Evolutionary conservation across 2,329 filamentous ascomycete species (phyloP).

Genomic region (Zalaria sp.): DNA sequence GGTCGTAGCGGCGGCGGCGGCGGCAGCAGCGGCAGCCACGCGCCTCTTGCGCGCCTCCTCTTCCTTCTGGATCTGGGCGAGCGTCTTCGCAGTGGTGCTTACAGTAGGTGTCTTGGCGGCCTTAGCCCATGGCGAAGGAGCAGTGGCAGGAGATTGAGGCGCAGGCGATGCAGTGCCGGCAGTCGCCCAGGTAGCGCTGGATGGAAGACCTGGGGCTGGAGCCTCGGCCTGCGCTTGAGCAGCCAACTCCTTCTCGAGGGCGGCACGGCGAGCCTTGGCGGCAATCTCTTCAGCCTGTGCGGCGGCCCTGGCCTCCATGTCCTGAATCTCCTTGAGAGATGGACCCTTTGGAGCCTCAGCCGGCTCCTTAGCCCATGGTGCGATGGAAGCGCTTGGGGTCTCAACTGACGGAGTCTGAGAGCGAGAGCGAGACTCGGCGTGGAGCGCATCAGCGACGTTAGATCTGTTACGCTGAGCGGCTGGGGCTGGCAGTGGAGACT

Average conservation of each 20-base stretch:
- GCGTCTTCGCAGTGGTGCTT: slow-evolving; percentile 59
- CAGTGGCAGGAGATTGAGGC: slow-evolving; percentile 34
- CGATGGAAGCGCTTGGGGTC: slow-evolving; percentile 56
- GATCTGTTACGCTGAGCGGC: slow-evolving; percentile 74
- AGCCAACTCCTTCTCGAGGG: slow-evolving; percentile 66
- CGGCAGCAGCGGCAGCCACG: slow-evolving; percentile 37
- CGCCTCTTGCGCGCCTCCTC: slow-evolving; percentile 83
- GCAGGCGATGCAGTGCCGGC: slow-evolving; percentile 58
- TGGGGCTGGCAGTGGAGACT: slow-evolving; percentile 74
- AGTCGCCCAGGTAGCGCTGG: slow-evolving; percentile 79
- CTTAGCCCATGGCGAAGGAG: slow-evolving; percentile 50
- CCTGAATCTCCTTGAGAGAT: slow-evolving; percentile 91
- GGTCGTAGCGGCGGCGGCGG: slow-evolving; percentile 24
- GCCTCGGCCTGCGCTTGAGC: slow-evolving; percentile 43
- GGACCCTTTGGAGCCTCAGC: slow-evolving; percentile 64
- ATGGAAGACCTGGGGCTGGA: slow-evolving; percentile 66
- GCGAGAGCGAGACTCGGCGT: slow-evolving; percentile 53
- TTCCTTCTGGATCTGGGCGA: slow-evolving; percentile 93
- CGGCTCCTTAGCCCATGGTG: slow-evolving; percentile 87
- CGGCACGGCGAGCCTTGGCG: slow-evolving; percentile 59
- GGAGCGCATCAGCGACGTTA: slow-evolving; percentile 64
- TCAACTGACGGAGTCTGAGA: slow-evolving; percentile 62
- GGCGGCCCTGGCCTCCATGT: slow-evolving; percentile 83
- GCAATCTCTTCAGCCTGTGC: slow-evolving; percentile 77
- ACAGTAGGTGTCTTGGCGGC: slow-evolving; percentile 38